Evolutionary conservation across 805 yeast species (phyloP).

Genomic region (Candida yuanshanica): DNA sequence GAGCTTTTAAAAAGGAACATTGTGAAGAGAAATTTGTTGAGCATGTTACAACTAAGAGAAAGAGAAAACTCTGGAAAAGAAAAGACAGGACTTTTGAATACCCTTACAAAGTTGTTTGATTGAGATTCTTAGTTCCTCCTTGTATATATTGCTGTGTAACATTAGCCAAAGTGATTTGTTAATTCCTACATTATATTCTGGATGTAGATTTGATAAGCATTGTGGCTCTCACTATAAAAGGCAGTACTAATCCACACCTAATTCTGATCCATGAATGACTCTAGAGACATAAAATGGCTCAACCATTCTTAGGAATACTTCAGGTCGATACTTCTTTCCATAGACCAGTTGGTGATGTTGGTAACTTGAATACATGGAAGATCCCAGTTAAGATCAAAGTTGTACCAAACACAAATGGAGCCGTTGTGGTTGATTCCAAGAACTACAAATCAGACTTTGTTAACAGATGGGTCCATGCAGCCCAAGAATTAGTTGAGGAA

Average conservation of each 20-base stretch:
- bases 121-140: no score
- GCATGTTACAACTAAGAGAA: constrained; percentile 72
- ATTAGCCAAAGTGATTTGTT: no score
- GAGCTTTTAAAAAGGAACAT: constrained; percentile 51
- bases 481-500: constrained; percentile 20
- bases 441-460: constrained; percentile 23
- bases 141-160: background rate
- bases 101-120: constrained; percentile 56
- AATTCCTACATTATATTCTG: no score
- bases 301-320: constrained; percentile 13
- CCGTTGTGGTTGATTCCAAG: constrained; percentile 10
- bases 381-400: constrained; percentile 14
- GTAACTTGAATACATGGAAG: constrained; percentile 11
- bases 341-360: constrained; percentile 16
- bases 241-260: background rate
- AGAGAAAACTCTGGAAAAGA: constrained; percentile 90
- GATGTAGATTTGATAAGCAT: no score
- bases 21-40: constrained; percentile 87
- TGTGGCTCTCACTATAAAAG: no score
- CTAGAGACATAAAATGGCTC: constrained; percentile 1
- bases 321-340: constrained; percentile 15
- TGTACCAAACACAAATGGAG: constrained; percentile 7
- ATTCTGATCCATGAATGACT: background rate
- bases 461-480: constrained; percentile 24
- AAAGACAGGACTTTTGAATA: constrained; percentile 78